Base-by-base conservation (phyloP, 1,284 basidiomycete genomes). In the Earliella scabrosa region DNA sequence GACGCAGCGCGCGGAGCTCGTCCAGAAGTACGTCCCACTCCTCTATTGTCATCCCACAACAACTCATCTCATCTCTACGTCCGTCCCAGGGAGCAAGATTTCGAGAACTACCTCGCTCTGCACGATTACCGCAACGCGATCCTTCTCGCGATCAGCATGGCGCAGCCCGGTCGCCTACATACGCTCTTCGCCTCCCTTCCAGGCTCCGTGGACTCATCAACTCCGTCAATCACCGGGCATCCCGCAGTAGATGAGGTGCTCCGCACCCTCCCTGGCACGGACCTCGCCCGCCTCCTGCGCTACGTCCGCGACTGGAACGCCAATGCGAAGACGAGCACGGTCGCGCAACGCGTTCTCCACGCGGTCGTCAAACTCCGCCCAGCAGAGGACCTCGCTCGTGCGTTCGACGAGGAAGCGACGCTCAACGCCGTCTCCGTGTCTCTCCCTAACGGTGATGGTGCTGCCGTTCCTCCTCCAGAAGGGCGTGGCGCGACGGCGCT, bases 261-360 rank as follows among this genome's bases (percentile, higher is more conserved):
- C 57, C 80, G 82, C 53, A 86, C 84, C 0, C 82, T 99, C 5
- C 74, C 83, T 0, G 77, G 83, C 2, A 68, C 85, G 10, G 93
- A 97, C 65, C 83, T 99, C 20, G 87, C 88, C 8, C 87, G 88
- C 54, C 81, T 99, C 14, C 77, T 98, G 47, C 81, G 82, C 39
- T 96, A 94, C 72, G 82, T 95, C 32, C 83, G 93, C 41, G 89
- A 93, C 66, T 99, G 97, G 97, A 99, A 98, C 74, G 89, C 95
- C 11, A 90, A 88, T 54, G 91, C 92, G 6, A 89, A 88, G 67
- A 95, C 93, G 21, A 88, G 91, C 57, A 75, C 76, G n/a, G 82
- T 97, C 38, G 97, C 97, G 1, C 97, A 99, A 74, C 79, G 79
- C 16, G 80, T 98, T 26, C 76, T 99, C 50, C 86, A 93, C 68